Evolutionary conservation across 805 yeast species (phyloP).

Genomic region (Sugiyamaella smithiae): DNA sequence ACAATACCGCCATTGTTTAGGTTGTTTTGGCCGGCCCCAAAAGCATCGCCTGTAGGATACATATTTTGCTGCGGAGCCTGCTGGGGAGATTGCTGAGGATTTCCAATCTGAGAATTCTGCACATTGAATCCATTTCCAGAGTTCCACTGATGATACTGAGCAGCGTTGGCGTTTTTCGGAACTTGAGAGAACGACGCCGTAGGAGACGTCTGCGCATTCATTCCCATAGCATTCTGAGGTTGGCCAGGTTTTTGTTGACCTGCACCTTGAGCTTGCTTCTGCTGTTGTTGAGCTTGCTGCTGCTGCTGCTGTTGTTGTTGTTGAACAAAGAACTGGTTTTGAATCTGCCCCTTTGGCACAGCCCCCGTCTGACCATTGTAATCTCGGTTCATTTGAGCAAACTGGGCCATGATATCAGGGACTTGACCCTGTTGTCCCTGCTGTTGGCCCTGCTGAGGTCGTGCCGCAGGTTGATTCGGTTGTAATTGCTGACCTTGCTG

Average conservation of each 20-base stretch:
- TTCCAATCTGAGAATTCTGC: constrained; percentile 14
- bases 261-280: constrained; percentile 21
- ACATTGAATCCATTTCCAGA: background rate
- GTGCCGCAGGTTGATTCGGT: constrained; percentile 24
- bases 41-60: background rate
- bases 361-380: constrained; percentile 23
- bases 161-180: background rate
- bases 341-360: constrained; percentile 9
- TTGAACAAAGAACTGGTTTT: background rate
- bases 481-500: constrained; percentile 15
- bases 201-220: constrained; percentile 7
- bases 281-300: constrained; percentile 15
- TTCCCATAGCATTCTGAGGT: constrained; percentile 2
- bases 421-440: constrained; percentile 18
- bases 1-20: background rate
- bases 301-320: constrained; percentile 19
- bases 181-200: constrained; percentile 1
- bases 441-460: constrained; percentile 28
- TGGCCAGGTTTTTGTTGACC: constrained; percentile 15
- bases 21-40: background rate
- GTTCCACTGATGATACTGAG: constrained; percentile 7
- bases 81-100: constrained; percentile 21
- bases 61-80: constrained; percentile 9
- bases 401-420: constrained; percentile 9
- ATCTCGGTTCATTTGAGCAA: constrained; percentile 11